Base-by-base conservation (phyloP, 1,284 basidiomycete species). In the Austroboletus rostrupii region DNA sequence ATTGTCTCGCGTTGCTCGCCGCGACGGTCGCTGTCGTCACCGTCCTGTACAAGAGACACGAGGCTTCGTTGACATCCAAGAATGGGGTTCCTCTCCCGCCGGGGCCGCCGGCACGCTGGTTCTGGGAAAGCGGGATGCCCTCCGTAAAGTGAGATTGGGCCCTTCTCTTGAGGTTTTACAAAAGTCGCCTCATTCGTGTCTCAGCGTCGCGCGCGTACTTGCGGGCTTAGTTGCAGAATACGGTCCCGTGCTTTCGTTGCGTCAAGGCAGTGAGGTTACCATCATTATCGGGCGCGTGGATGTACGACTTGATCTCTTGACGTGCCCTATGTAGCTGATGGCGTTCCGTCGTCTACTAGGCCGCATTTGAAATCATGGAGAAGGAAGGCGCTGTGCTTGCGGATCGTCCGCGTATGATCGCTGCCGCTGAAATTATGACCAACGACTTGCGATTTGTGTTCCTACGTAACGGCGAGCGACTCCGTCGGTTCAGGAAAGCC, bases 291-390 rank as follows among this genome's bases (percentile, higher is more conserved):
- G 65, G 7, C 52, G 63, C 13, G 55, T 67, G 35, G 61, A 72
- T 53, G 72, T 72, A 50, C 8, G 58, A 16, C 19, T n/a, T 17
- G 8, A 4, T 45, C n/a, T 3, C 28, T 20, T 11, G 3, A 16
- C 8, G 6, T 20, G 11, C 16, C 5, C 17, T 37, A 19, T 19
- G 23, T 14, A n/a, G 21, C 38, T 40, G 14, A 21, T 40, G 9
- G 20, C 3, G 13, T 29, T 10, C 19, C 40, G 26, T 11, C 5
- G 13, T 28, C 20, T 3, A 10, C 12, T 23, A 68, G 65, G 57
- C 68, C 3, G 52, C 50, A 5, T 46, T 52, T 1, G 65, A 67
- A 6, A 66, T 73, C 14, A 67, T 72, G 58, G 70, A 73, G 43
- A 73, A 68, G 48, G 53, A 67, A 20, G 68, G 69, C 2, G 52